These are phyloP conservation scores for Lyophyllum semitale DNA, from an alignment of 768 basidiomycete species.

Conservation along the genomic window DNA sequence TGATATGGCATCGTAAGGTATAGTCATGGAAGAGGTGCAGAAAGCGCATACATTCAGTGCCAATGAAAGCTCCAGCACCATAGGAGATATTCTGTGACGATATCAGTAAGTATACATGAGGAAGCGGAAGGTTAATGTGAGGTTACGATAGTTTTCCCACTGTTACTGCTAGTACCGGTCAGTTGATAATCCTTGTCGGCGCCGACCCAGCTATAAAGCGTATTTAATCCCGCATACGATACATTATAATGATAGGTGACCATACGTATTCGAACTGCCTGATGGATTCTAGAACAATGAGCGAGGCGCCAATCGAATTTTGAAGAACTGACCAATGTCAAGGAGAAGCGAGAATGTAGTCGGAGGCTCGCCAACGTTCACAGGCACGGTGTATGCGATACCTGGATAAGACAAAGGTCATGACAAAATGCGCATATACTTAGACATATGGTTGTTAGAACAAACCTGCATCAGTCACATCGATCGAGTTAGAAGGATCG, in stretches of 20 bases:
- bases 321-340: slow-evolving; percentile 48
- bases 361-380: slow-evolving; percentile 54
- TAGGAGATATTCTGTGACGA: slow-evolving; percentile 49
- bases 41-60: slow-evolving; percentile 46
- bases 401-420: slow-evolving; percentile 8
- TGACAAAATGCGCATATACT: neutral
- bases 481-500: slow-evolving; percentile 38
- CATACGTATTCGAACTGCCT: slow-evolving; percentile 12
- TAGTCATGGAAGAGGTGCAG: neutral
- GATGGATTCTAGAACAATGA: neutral
- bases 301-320: slow-evolving; percentile 33
- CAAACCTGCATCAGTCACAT: slow-evolving; percentile 57
- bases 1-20: neutral
- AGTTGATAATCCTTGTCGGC: slow-evolving; percentile 46
- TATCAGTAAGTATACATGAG: neutral
- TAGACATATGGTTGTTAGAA: slow-evolving; percentile 1
- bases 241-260: neutral
- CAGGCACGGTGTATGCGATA: slow-evolving; percentile 54
- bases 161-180: slow-evolving; percentile 44
- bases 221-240: neutral
- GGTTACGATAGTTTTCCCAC: slow-evolving; percentile 34
- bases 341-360: slow-evolving; percentile 55
- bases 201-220: slow-evolving; percentile 47
- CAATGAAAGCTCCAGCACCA: slow-evolving; percentile 55
- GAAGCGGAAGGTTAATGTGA: neutral